Conservation (phyloP, 345 rosid genomes). For the thale cress (Arabidopsis thaliana) region DNA sequence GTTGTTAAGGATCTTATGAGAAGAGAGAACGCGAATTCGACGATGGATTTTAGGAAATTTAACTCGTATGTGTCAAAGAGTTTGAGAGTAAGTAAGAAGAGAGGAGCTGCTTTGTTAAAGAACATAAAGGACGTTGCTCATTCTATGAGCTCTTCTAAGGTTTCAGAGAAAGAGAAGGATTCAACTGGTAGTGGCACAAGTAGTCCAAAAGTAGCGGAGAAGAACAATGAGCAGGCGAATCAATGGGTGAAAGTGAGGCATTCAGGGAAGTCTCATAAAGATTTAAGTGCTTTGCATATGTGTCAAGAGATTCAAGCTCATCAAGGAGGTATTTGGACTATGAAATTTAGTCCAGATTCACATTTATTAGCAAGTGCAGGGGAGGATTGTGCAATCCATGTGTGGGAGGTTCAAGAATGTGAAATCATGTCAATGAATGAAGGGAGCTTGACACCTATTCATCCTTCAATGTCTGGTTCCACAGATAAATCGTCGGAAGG, state of each 20-base stretch:
- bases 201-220: constrained; percentile 37
- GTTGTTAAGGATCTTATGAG: constrained; percentile 90
- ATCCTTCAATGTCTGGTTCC: constrained; percentile 54
- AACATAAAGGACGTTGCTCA: constrained; percentile 82
- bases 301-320: constrained; percentile 96
- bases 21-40: constrained; percentile 50
- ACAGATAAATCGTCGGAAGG: constrained; percentile 38
- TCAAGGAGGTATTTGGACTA: constrained; percentile 92
- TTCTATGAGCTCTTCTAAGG: constrained; percentile 59
- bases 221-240: constrained; percentile 51
- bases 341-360: constrained; percentile 66
- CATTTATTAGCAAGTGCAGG: constrained; percentile 84
- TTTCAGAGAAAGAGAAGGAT: constrained; percentile 60
- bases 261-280: constrained; percentile 76
- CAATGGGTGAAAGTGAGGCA: constrained; percentile 88
- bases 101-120: constrained; percentile 81
- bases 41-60: constrained; percentile 48
- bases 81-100: constrained; percentile 74
- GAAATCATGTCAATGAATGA: constrained; percentile 70
- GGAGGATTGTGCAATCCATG: constrained; percentile 72
- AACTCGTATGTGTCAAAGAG: constrained; percentile 72
- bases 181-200: constrained; percentile 12
- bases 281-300: constrained; percentile 80
- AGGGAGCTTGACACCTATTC: constrained; percentile 67
- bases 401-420: constrained; percentile 97